Evolutionary conservation across 2,329 filamentous ascomycete species (phyloP).

Genomic region (Dactylonectria macrodidyma): DNA sequence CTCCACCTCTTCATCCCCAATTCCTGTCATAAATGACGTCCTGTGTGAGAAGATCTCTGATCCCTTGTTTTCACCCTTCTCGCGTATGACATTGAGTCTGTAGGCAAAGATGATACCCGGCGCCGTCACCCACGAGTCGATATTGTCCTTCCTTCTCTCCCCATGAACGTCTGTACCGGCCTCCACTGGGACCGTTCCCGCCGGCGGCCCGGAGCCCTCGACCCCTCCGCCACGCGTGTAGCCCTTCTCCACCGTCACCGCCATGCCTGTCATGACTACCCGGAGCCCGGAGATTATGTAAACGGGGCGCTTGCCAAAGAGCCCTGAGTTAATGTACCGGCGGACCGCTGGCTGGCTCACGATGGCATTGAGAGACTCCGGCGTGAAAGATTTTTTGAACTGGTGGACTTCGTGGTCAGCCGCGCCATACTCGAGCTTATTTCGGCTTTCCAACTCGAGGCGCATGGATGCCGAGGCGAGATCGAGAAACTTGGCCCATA

Average conservation of each 20-base stretch:
- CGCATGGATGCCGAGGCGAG: no score
- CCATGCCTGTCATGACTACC: not conserved
- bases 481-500: no score
- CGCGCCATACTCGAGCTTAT: no score
- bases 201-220: not conserved
- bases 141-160: not conserved
- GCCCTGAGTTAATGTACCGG: constrained; percentile 1
- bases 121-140: not conserved
- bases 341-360: no score
- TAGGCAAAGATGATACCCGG: constrained; percentile 10
- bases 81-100: constrained; percentile 7
- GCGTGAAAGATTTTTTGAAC: no score
- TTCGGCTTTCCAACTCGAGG: no score
- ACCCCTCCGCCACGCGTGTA: not conserved
- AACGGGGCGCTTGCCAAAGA: constrained; percentile 10
- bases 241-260: constrained; percentile 8
- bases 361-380: no score
- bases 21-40: not conserved
- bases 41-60: constrained; percentile 9
- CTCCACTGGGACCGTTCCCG: constrained; percentile 4
- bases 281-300: constrained; percentile 8
- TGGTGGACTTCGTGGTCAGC: no score
- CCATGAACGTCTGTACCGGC: not conserved
- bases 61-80: not conserved
- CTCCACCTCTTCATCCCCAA: constrained; percentile 1